phyloP scores from a whole-genome alignment of 2,329 filamentous ascomycete species.

The Apiospora kogelbergensis region DNA sequence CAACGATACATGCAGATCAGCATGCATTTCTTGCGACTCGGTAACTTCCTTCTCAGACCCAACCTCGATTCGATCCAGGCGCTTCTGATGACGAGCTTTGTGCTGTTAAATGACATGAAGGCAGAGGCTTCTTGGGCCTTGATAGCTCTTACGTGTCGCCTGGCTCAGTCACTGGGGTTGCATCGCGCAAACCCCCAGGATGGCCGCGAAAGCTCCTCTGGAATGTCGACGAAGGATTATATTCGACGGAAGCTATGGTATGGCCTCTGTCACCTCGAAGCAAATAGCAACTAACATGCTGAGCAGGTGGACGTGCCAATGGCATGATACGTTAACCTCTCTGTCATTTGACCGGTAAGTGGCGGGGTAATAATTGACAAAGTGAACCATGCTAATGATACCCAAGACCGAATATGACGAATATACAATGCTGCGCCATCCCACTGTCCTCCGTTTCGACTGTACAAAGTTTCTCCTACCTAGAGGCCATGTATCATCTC shows the following conservation, averaged over 20 bases:
- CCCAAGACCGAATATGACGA: conserved; percentile 61
- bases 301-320: conserved; percentile 59
- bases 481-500: conserved; percentile 66
- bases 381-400: neutral
- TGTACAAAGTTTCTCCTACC: conserved; percentile 54
- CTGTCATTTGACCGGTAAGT: conserved; percentile 63
- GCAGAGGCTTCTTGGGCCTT: conserved; percentile 68
- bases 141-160: conserved; percentile 61
- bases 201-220: conserved; percentile 43
- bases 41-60: conserved; percentile 64
- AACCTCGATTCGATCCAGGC: conserved; percentile 67
- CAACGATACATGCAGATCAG: conserved; percentile 64
- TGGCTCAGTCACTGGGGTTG: conserved; percentile 65
- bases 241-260: conserved; percentile 58
- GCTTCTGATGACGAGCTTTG: conserved; percentile 61
- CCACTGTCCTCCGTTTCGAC: conserved; percentile 43
- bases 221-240: conserved; percentile 51
- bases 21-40: conserved; percentile 63
- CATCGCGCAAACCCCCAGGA: conserved; percentile 50
- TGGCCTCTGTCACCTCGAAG: neutral
- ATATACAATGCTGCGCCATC: conserved; percentile 55
- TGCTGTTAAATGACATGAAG: conserved; percentile 68
- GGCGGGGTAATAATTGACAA: conserved; percentile 12
- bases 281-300: neutral
- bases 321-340: conserved; percentile 67